Percentiles rank a stretch among this genome's conserved stretches.
Conservation (phyloP, 129 eudicot genomes). For the Pulicaria dysenterica region DNA sequence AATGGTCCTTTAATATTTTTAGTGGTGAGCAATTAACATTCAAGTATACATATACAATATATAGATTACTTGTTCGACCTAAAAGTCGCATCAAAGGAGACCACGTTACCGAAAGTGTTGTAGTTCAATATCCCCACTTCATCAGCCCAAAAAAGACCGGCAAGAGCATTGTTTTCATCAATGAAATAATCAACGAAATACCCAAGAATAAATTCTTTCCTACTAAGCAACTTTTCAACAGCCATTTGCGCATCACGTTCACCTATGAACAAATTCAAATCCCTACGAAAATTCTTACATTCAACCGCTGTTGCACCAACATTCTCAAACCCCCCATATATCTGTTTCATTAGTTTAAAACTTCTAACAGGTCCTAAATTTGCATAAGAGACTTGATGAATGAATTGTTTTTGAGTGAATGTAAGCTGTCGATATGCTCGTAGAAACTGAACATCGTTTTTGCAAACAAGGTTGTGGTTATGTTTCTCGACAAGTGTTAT, state of each 20-base stretch:
- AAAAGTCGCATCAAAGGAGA: background rate
- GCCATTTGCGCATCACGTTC: background rate
- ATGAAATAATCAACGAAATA: background rate
- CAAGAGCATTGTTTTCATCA: background rate
- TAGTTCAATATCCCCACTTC: background rate
- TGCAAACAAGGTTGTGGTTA: too few relatives aligned
- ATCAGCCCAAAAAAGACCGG: background rate
- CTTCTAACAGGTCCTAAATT: background rate
- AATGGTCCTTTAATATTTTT: too few relatives aligned
- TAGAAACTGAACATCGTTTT: too few relatives aligned
- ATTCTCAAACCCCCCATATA: background rate
- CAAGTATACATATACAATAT: too few relatives aligned
- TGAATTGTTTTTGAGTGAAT: too few relatives aligned
- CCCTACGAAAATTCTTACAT: background rate
- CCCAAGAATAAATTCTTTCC: background rate
- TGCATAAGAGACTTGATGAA: too few relatives aligned
- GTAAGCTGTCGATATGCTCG: too few relatives aligned
- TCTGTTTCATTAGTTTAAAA: too few relatives aligned
- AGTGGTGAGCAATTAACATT: too few relatives aligned
- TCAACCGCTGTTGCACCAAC: background rate
- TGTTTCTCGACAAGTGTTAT: too few relatives aligned
- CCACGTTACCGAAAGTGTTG: background rate
- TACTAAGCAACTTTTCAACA: background rate
- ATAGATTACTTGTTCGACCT: background rate
- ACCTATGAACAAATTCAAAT: background rate